These are phyloP conservation scores for Dactylis glomerata DNA, from an alignment of 176 grass and related monocot genomes.

Conservation along the genomic window DNA sequence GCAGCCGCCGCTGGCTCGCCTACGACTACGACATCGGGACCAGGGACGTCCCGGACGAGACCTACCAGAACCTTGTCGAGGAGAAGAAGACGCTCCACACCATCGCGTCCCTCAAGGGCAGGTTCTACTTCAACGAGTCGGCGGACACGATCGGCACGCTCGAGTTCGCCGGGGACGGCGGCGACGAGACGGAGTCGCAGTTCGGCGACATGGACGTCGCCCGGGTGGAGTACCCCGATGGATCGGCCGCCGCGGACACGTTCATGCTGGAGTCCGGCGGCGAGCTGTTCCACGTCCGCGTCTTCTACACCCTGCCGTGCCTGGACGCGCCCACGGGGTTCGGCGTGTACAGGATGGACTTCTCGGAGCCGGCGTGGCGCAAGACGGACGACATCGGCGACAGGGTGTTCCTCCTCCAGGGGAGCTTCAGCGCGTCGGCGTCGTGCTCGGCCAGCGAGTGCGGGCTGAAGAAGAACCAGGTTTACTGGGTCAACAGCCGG, in stretches of 20 bases:
- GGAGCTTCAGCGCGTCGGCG: background rate
- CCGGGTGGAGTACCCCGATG: background rate
- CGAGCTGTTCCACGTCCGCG: background rate
- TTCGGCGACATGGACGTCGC: background rate
- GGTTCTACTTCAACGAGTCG: background rate
- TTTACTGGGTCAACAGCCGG: background rate
- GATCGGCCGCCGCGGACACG: background rate
- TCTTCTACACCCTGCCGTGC: background rate
- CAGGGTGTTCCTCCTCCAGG: background rate
- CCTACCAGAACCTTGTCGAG: background rate
- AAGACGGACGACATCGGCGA: slow-evolving; percentile 1
- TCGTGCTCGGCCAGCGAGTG: background rate
- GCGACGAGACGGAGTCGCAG: background rate
- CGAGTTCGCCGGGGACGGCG: background rate
- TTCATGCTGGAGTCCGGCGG: background rate
- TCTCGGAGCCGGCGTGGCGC: background rate
- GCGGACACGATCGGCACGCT: background rate
- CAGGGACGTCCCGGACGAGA: background rate
- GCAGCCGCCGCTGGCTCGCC: background rate
- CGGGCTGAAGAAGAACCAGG: background rate
- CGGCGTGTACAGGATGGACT: background rate
- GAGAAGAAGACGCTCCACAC: background rate
- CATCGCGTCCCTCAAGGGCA: background rate
- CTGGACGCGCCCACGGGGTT: background rate
- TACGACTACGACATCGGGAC: background rate